Evolutionary conservation across 2,329 filamentous ascomycete species (phyloP).

Genomic region (Davidsoniella virescens): DNA sequence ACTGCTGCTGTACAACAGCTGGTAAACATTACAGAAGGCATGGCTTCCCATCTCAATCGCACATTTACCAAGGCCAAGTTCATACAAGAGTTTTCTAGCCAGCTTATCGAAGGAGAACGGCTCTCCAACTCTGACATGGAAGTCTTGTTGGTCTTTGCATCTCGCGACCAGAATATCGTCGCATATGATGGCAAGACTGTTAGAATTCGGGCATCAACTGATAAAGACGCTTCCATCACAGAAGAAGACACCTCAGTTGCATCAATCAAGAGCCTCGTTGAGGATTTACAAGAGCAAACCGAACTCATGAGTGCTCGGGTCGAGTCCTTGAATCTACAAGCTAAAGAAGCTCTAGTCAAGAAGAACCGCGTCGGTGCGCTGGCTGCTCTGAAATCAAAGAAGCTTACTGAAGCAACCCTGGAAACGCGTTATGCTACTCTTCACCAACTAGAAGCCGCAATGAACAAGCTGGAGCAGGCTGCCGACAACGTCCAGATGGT

Average conservation of each 20-base stretch:
- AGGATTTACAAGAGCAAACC: constrained; percentile 58
- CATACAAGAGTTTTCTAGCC: constrained; percentile 35
- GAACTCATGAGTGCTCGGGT: constrained; percentile 49
- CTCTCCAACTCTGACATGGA: constrained; percentile 51
- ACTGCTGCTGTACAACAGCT: constrained; percentile 43
- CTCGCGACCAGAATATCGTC: constrained; percentile 45
- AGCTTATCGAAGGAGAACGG: constrained; percentile 30
- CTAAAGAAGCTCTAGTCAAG: constrained; percentile 51
- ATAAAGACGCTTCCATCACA: constrained; percentile 36
- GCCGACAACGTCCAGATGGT: constrained; percentile 72
- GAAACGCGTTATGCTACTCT: constrained; percentile 56
- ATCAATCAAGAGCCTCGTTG: constrained; percentile 63
- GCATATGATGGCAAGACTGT: constrained; percentile 52
- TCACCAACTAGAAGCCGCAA: constrained; percentile 67
- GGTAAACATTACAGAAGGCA: constrained; percentile 26
- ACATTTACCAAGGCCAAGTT: constrained; percentile 54
- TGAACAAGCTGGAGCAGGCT: constrained; percentile 71
- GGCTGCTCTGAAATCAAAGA: constrained; percentile 67
- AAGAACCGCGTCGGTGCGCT: constrained; percentile 65
- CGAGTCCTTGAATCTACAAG: constrained; percentile 44
- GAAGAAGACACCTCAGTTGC: constrained; percentile 70
- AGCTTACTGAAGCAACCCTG: constrained; percentile 60
- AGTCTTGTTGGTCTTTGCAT: constrained; percentile 52
- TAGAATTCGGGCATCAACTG: constrained; percentile 43
- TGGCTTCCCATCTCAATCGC: constrained; percentile 41